phyloP scores from a whole-genome alignment of 140 eudicot genomes.

The Ambrosia hybrid region DNA sequence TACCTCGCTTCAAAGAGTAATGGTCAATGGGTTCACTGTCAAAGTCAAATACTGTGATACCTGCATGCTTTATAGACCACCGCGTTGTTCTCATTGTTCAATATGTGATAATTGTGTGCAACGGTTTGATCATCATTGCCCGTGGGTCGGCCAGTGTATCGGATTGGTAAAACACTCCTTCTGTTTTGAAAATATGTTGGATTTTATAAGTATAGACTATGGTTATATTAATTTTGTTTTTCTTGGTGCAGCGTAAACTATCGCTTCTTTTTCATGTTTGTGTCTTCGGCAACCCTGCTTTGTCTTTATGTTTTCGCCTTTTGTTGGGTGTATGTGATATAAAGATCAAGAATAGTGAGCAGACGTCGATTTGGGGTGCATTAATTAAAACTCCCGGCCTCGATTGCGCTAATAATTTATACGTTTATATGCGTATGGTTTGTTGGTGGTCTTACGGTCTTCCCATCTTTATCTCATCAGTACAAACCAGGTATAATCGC shows the following conservation, averaged over 20 bases:
- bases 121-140: slow-evolving; percentile 87
- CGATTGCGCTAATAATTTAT: slow-evolving; percentile 65
- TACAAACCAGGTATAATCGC: slow-evolving; percentile 68
- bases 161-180: slow-evolving; percentile 53
- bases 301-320: slow-evolving; percentile 66
- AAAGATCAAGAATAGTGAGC: slow-evolving; percentile 56
- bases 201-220: background rate
- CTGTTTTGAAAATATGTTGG: background rate
- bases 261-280: slow-evolving; percentile 82
- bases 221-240: background rate
- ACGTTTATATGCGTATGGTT: slow-evolving; percentile 71
- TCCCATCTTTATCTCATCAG: slow-evolving; percentile 80
- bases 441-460: slow-evolving; percentile 74
- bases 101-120: slow-evolving; percentile 86
- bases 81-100: slow-evolving; percentile 90
- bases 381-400: slow-evolving; percentile 71
- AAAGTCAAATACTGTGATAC: slow-evolving; percentile 80
- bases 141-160: slow-evolving; percentile 92
- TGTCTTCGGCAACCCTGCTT: slow-evolving; percentile 66
- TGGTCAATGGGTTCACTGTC: slow-evolving; percentile 59
- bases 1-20: slow-evolving; percentile 69
- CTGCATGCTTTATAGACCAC: slow-evolving; percentile 84
- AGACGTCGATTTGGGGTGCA: slow-evolving; percentile 60
- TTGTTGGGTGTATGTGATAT: slow-evolving; percentile 71
- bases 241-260: slow-evolving; percentile 75